A percentile compares a stretch with the other conserved stretches of the same genome.
Evolutionary conservation across 2,329 filamentous ascomycete species (phyloP).

Genomic region (Aspergillus ibericus): DNA sequence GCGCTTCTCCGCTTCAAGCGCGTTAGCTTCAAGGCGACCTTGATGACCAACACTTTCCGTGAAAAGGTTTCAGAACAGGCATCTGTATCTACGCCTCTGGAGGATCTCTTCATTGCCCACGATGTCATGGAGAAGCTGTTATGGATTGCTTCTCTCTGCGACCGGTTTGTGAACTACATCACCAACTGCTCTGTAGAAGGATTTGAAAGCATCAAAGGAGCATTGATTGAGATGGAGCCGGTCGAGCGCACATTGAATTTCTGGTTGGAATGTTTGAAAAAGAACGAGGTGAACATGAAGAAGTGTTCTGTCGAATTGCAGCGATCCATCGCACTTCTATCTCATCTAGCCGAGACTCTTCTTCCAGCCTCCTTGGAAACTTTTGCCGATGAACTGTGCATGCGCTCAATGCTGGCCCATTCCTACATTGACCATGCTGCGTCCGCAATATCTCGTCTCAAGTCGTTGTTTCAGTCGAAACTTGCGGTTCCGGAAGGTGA

Average conservation of each 20-base stretch:
- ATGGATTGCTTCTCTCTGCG: conserved; percentile 79
- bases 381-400: conserved; percentile 76
- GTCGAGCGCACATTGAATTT: conserved; percentile 85
- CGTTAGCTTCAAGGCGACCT: conserved; percentile 80
- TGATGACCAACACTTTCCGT: conserved; percentile 75
- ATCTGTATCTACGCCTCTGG: conserved; percentile 64
- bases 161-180: conserved; percentile 79
- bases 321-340: conserved; percentile 79
- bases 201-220: conserved; percentile 76
- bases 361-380: conserved; percentile 68
- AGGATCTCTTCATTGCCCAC: conserved; percentile 76
- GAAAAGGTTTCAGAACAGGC: conserved; percentile 71
- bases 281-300: conserved; percentile 81
- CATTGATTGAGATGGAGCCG: conserved; percentile 83
- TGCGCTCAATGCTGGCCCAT: conserved; percentile 73
- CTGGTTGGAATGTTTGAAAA: conserved; percentile 81
- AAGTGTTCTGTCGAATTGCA: conserved; percentile 79
- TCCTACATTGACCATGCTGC: conserved; percentile 79
- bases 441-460: conserved; percentile 63
- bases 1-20: conserved; percentile 85
- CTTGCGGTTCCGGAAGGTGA: conserved; percentile 61
- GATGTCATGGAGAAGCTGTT: conserved; percentile 82
- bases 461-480: conserved; percentile 66
- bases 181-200: conserved; percentile 73
- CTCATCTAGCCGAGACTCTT: conserved; percentile 80